Base-by-base conservation (phyloP, 1,284 basidiomycete genomes). In the Leccinum olivaceoglutinosum region DNA sequence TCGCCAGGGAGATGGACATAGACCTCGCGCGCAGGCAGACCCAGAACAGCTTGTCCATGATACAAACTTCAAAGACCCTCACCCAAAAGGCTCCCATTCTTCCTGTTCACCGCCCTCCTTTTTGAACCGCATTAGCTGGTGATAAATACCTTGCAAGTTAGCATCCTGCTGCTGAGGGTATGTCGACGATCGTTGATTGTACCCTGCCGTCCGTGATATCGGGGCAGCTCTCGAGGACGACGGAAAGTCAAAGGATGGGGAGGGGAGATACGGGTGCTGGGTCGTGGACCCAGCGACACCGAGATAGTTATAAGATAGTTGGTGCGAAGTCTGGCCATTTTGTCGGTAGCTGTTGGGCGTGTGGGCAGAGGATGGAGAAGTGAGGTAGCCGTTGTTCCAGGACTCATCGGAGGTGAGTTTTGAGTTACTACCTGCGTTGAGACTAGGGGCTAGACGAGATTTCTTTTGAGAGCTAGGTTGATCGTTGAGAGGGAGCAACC, bases 31-130 rank as follows among this genome's bases (percentile, higher is more conserved):
- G 32, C 32, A 34, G 32, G 8, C 8, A 34, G 32, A 34, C 32
- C 8, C 32, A 34, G 32, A 8, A 9, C 32, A 34, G 29, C 29
- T 29, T 29, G 29, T 29, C 5, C 29, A 34, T 34, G 32, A 25
- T 25, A 25, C 25, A 25, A 25, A 25, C 25, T 59, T 70, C 68
- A 75, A 76, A 74, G 74, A 63, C 71, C 66, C 64, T 62, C 71
- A 63, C 68, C 65, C 66, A 73, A 71, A 73, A 73, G 73, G 61
- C 72, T 74, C 74, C 71, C 71, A 71, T 73, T 71, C 68, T 53
- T 68, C 60, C 66, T 63, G 38, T 55, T 67, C 62, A 59, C 67
- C 61, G 62, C 58, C 64, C 69, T 59, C 64, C 65, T 65, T 59
- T 72, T 63, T 54, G 60, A 60, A 62, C 62, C 72, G 72, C 71